phyloP scores from a whole-genome alignment of 176 grass and related monocot species.

The Stipa capillata region DNA sequence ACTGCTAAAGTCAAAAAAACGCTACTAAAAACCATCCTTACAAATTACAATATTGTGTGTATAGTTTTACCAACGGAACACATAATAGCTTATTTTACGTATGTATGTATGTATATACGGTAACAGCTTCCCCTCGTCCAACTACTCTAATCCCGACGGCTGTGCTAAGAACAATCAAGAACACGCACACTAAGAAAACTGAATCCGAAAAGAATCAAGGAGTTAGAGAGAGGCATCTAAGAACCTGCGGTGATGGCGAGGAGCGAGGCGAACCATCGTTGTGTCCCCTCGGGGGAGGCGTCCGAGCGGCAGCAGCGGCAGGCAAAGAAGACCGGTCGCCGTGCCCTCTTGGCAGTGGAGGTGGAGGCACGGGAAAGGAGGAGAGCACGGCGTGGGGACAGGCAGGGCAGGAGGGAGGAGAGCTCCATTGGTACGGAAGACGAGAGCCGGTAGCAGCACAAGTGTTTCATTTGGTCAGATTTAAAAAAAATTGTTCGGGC shows the following conservation, averaged over 20 bases:
- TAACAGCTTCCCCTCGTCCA: slow-evolving; percentile 35
- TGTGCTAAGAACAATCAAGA: neutral
- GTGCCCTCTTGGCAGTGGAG: neutral
- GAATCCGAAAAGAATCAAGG: neutral
- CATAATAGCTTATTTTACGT: no score
- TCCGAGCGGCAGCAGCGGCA: slow-evolving; percentile 32
- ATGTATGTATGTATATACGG: slow-evolving; percentile 85
- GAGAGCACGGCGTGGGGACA: slow-evolving; percentile 1
- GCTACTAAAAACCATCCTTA: no score
- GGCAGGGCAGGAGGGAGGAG: slow-evolving; percentile 29
- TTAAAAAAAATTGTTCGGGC: no score
- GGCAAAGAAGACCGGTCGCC: neutral
- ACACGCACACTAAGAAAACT: neutral
- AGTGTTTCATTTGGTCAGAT: neutral
- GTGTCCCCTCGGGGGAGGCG: neutral
- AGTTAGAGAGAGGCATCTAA: neutral
- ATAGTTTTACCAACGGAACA: no score
- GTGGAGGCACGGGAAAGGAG: neutral
- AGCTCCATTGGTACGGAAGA: slow-evolving; percentile 46
- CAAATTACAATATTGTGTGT: no score
- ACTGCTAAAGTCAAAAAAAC: no score
- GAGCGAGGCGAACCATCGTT: slow-evolving; percentile 35
- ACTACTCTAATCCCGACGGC: slow-evolving; percentile 21
- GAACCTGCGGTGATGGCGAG: slow-evolving; percentile 35
- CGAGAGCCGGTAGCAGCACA: neutral